Base-by-base conservation (phyloP, 148 eudicot genomes). In the Nepenthes mirabilis region DNA sequence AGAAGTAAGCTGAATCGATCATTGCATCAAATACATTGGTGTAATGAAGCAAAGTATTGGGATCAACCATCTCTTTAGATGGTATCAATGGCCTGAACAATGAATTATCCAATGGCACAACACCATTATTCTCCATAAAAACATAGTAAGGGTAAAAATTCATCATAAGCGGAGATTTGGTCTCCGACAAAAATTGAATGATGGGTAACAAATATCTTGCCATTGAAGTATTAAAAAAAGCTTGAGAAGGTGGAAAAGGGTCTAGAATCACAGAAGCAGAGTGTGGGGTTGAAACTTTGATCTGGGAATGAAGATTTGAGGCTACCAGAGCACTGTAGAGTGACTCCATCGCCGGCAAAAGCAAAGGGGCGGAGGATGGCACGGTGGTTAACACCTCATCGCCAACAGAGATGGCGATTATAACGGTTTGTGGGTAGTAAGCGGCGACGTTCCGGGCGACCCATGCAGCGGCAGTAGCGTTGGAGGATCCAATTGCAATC, bases 211-310 rank as follows among this genome's bases (percentile, higher is more conserved):
- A 57, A 62, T 82, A 68, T 9, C 78, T 66, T 34, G 73, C 74
- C 62, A 83, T 52, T 45, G 88, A 71, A 51, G 86, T 85, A 53
- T 91, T 91, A 56, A 91, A 91, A 68, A 77, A 88, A 2, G 98
- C 96, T 50, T 88, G 96, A 23, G 98, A 91, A 45, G 98, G 98
- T 11, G 98, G 98, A 37, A 91, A 91, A 10, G 96, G 86, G 72
- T 91, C 96, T 9, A 85, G 70, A 55, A 88, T 75, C 0, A 91
- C 50, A 1, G 93, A 83, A 33, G 96, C 87, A 0, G 97, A 80
- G 54, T 79, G 80, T 3, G 98, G 98, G 54, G 96, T 81, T 34
- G 98, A 91, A 49, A 91, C 75, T 61, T 88, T 83, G 57, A 91
- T 77, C 11, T 62, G 50, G 37, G 61, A 67, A 43, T 83, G 81